Base-by-base conservation (phyloP, 352 stramenopile genomes). In the Phytophthora constricta region DNA sequence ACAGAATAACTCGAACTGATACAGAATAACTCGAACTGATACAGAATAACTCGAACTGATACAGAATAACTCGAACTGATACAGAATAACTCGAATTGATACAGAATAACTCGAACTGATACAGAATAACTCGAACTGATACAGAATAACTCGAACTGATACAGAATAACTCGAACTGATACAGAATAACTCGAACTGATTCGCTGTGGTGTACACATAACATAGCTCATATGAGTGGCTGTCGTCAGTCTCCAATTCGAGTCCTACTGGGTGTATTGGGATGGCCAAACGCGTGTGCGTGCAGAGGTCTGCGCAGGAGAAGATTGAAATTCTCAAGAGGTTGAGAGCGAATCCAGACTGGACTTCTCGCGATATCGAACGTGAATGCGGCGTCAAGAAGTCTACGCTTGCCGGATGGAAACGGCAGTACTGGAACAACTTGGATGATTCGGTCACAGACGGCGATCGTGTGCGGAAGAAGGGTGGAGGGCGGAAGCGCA, bases 281-380 rank as follows among this genome's bases (percentile, higher is more conserved):
- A 58, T 33, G 50, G 4, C 5, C 5, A 34, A 47, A 7, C 31
- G 50, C 10, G 31, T 22, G 31, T 20, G 5, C 22, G 19, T 48
- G 19, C 50, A 47, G 33, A n/a, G 19, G 33, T 20, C 33, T 7
- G 50, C 27, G 19, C 42, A 34, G 11, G n/a, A 48, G 50, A 58
- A 58, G 33, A 48, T 58, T 19, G 20, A 34, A 11, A 1, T 58
- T 22, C 19, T 58, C 14, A 31, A 14, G 13, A 0, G 1, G 2
- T 58, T n/a, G 31, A 58, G 43, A 20, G 50, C 17, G 4, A 28
- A 58, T 19, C 34, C 33, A 2, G 50, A 46, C 9, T 58, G 50
- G 50, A 10, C 4, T 4, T 11, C 11, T 5, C 10, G 5, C 9
- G 33, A 58, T 22, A 20, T 33, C 2, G 20, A 13, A 3, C 31